Evolutionary conservation across 257 asterid genomes (phyloP), one percentile per base, ranked within the genome.

Genomic region (Lantana camara): DNA sequence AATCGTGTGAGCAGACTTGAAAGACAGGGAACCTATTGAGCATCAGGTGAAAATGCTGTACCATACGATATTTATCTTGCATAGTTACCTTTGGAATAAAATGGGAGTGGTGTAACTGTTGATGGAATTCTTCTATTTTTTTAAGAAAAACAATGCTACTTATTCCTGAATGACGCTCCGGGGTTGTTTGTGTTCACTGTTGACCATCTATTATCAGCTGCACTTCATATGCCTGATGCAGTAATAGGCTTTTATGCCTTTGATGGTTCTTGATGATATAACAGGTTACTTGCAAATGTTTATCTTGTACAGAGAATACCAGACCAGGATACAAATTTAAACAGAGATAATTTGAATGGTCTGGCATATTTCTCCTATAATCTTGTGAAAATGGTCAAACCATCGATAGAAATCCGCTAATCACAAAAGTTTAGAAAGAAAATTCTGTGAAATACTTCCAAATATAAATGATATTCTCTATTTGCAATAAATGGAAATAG

Each of bases 11-110:
- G 85, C 57, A 84, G 74, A 70, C 91, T 87, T 64, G 98, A 82
- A 73, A 82, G 95, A 67, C 86, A 72, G 13, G 98, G 98, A 69
- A 77, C 70, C 66, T 93, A 93, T 72, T 91, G 94, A 61, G 93
- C 95, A 67, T 77, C 94, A 71, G 98, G 97, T 92, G 68, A 75
- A 68, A 50, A 46, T 63, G 54, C 40, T 42, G n/a, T 30, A n/a
- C 70, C 21, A 24, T 41, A 48, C 62, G 61, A 49, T 50, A 49
- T 64, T 62, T 47, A 30, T 17, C 5, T 57, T 60, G 57, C 48
- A 49, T 53, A 46, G 55, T 24, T 61, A 34, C 27, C 16, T 60
- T 51, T 9, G 66, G 62, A 71, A 17, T 55, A 47, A 62, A 57
- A 53, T 72, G 60, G 47, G 57, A 51, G 22, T 67, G 42, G 19